Evolutionary conservation across 257 asterid species (phyloP).

Genomic region (Penstemon barbatus): DNA sequence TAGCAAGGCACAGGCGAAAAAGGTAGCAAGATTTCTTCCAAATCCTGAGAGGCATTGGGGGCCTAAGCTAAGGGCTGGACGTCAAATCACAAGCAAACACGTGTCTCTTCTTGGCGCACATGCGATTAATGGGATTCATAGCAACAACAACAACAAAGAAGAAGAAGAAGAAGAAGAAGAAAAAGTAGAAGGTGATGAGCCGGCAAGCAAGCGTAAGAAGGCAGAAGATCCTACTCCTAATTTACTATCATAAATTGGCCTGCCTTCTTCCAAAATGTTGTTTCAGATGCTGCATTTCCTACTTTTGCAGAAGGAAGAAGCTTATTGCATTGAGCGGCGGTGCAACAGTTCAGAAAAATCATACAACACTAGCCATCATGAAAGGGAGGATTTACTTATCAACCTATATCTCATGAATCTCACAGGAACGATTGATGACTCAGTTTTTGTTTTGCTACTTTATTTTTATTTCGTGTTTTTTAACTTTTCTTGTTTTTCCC

Average conservation of each 20-base stretch:
- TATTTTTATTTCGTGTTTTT: no score
- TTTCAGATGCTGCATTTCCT: no score
- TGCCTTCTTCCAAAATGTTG: no score
- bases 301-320: no score
- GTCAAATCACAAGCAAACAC: conserved; percentile 79
- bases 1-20: conserved; percentile 93
- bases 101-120: conserved; percentile 79
- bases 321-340: no score
- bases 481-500: no score
- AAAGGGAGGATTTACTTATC: no score
- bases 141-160: conserved; percentile 21
- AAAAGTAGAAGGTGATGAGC: conserved; percentile 37
- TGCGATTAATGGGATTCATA: conserved; percentile 45
- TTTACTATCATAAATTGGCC: conserved; percentile 34
- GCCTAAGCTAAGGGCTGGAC: conserved; percentile 98
- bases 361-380: no score
- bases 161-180: conserved; percentile 19
- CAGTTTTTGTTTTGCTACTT: no score
- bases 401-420: no score
- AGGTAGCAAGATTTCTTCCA: conserved; percentile 89
- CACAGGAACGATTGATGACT: no score
- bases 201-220: conserved; percentile 86
- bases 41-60: conserved; percentile 99
- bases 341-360: no score
- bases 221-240: conserved; percentile 50